phyloP scores from a whole-genome alignment of 371 early-diverging fungal species.

The Fennellomyces sp. region DNA sequence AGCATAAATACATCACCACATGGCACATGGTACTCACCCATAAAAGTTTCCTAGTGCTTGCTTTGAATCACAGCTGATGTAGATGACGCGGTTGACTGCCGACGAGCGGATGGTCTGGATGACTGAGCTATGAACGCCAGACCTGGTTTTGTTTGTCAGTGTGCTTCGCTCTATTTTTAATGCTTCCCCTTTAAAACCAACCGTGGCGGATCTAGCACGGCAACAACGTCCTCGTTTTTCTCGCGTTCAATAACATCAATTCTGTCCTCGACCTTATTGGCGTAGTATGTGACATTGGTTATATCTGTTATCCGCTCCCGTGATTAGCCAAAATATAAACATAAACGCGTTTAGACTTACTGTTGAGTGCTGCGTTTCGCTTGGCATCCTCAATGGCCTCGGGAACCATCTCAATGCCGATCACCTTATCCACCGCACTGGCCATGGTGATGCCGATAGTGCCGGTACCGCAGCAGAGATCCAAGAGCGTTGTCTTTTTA shows the following conservation, averaged over 20 bases:
- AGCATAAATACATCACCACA: no score
- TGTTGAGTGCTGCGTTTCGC: conserved; percentile 69
- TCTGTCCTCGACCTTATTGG: conserved; percentile 69
- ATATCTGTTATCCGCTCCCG: no score
- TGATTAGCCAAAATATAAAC: no score
- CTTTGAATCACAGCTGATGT: conserved; percentile 77
- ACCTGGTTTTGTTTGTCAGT: no score
- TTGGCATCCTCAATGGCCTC: conserved; percentile 81
- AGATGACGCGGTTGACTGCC: conserved; percentile 66
- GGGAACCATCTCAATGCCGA: conserved; percentile 78
- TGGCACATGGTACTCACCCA: no score
- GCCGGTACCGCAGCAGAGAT: conserved; percentile 91
- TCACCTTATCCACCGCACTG: conserved; percentile 62
- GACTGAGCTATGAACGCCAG: conserved; percentile 68
- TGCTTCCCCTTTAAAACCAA: conserved; percentile 22
- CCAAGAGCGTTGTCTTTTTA: conserved; percentile 60
- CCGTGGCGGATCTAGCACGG: conserved; percentile 86
- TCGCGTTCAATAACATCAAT: conserved; percentile 45
- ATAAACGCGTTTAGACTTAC: conserved; percentile 24
- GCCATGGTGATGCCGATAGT: conserved; percentile 88
- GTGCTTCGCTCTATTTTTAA: neutral
- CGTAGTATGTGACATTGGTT: conserved; percentile 60
- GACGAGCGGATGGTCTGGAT: conserved; percentile 67
- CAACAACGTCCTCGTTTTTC: conserved; percentile 47
- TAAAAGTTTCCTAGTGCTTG: conserved; percentile 68